Conservation (phyloP, 257 asterid species). For the Eucommia ulmoides region DNA sequence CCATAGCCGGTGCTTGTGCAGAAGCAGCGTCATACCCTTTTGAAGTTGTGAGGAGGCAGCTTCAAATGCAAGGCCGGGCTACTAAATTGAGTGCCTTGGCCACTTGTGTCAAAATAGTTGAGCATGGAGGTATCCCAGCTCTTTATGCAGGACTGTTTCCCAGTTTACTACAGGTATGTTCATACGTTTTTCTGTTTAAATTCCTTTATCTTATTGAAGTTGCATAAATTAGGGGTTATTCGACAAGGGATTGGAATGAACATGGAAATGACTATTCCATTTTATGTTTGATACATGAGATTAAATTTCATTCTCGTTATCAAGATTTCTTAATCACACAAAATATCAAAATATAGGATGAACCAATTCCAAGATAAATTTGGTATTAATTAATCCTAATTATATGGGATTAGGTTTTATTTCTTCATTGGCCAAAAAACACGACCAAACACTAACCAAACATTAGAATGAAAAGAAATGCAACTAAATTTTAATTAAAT, state of each 20-base stretch:
- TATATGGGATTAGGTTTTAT: too few species aligned
- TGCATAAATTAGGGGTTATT: neutral
- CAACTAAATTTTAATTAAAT: too few species aligned
- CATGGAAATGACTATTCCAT: too few species aligned
- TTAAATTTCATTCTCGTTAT: too few species aligned
- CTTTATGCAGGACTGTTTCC: slow-evolving; percentile 91
- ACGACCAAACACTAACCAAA: too few species aligned
- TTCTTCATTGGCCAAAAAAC: too few species aligned
- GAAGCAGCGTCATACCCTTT: slow-evolving; percentile 94
- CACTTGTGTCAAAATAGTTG: slow-evolving; percentile 53
- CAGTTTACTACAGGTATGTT: slow-evolving; percentile 78
- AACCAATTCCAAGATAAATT: too few species aligned
- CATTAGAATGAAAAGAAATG: too few species aligned
- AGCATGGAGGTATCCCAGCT: slow-evolving; percentile 82
- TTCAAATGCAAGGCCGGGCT: slow-evolving; percentile 77
- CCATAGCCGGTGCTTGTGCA: slow-evolving; percentile 96
- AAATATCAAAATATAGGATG: neutral
- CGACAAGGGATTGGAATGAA: too few species aligned
- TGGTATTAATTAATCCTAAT: too few species aligned
- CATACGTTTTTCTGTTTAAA: neutral
- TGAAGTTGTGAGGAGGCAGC: slow-evolving; percentile 91
- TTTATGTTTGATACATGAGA: too few species aligned
- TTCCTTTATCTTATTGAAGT: neutral
- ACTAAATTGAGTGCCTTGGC: slow-evolving; percentile 60
- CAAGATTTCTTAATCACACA: neutral